Base-by-base conservation (phyloP, 1,284 basidiomycete species). In the Pseudozyma sp. region DNA sequence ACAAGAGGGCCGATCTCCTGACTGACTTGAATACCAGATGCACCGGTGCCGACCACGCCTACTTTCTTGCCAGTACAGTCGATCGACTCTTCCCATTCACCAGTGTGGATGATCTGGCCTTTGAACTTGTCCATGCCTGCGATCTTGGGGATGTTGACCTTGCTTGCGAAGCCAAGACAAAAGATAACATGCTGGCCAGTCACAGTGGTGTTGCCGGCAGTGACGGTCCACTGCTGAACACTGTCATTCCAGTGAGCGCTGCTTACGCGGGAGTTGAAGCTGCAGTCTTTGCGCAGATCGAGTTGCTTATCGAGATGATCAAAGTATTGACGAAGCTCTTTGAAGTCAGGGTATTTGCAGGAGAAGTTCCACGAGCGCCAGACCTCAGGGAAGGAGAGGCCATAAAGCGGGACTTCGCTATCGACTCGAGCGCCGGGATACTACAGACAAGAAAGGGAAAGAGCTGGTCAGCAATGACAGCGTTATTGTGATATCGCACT, bases 1-100 rank as follows among this genome's bases (percentile, higher is more conserved):
- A 75, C 78, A 47, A 78, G 16, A 16, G 66, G 63, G 9, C 60
- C 71, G 48, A 81, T 72, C 39, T 72, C 59, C 85, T 85, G 83
- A 86, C 82, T 81, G 88, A 89, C 87, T 87, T 77, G 90, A 88
- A 84, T 77, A 5, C 74, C 84, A 3, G 80, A 78, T 18, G 89
- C 90, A 3, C 90, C 90, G 75, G 90, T 90, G 19, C 90, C 90
- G 76, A 91, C 88, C 16, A 91, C 88, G 4, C 88, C 90, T 2
- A 91, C 87, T 34, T 86, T 85, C 81, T 90, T 90, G 12, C 87
- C 88, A 55, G 84, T 84, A 58, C 90, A 82, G 51, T 87, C 76
- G 31, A 90, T 86, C 69, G 88, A 88, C 59, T 90, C 88, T 50
- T 87, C 85, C 89, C 90, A 91, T 45, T 84, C 81, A 35, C 88